phyloP scores from a whole-genome alignment of 202 grass and related monocot species.

The Elaeis oleifera region DNA sequence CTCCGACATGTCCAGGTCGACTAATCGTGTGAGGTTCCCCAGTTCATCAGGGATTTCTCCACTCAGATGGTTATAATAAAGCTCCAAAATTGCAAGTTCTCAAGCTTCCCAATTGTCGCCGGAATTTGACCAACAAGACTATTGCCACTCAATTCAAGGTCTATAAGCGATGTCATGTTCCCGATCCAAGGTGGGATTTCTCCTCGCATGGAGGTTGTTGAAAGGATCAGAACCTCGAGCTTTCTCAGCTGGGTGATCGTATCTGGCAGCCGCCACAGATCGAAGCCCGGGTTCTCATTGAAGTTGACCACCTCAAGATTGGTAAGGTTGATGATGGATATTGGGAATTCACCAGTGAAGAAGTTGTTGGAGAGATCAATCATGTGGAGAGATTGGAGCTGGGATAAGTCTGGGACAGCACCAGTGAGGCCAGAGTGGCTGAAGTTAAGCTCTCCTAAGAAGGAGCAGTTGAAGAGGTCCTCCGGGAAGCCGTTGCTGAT shows the following conservation, averaged over 20 bases:
- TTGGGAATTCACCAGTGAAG: conserved; percentile 66
- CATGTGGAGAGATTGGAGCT: conserved; percentile 24
- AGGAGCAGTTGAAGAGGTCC: conserved; percentile 48
- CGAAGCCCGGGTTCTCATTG: conserved; percentile 83
- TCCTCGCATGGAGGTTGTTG: conserved; percentile 59
- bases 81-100: conserved; percentile 59
- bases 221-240: conserved; percentile 63
- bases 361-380: conserved; percentile 62
- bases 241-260: conserved; percentile 31
- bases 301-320: conserved; percentile 56
- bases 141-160: conserved; percentile 83
- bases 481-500: conserved; percentile 51
- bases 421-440: conserved; percentile 53
- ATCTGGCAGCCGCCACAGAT: conserved; percentile 50
- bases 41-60: conserved; percentile 58
- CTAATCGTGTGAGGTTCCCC: conserved; percentile 62
- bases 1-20: conserved; percentile 78
- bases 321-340: conserved; percentile 42
- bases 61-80: conserved; percentile 75
- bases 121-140: conserved; percentile 53
- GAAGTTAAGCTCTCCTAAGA: conserved; percentile 57
- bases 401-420: conserved; percentile 49
- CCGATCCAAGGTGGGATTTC: conserved; percentile 65
- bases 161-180: conserved; percentile 81
- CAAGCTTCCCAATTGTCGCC: conserved; percentile 25